Percentiles rank a stretch among this genome's conserved stretches.
Evolutionary conservation across 1,284 basidiomycete genomes (phyloP).

Genomic region (Sporisorium graminicola): DNA sequence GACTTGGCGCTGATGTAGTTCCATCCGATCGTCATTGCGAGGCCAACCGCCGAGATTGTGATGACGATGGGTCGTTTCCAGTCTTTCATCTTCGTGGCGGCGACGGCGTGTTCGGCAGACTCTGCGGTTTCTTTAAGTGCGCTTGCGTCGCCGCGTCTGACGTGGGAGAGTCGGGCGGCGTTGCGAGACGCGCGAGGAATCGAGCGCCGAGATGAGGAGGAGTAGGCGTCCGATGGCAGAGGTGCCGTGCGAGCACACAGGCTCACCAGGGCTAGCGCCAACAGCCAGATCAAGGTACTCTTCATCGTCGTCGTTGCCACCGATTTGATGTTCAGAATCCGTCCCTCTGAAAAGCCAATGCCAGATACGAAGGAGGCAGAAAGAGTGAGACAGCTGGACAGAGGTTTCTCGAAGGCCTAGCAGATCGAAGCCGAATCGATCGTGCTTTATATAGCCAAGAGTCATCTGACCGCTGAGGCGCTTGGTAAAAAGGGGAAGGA

Average conservation of each 20-base stretch:
- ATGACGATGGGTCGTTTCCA: constrained; percentile 38
- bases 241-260: constrained; percentile 21
- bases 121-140: not conserved
- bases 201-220: not conserved
- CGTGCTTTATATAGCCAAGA: constrained; percentile 1
- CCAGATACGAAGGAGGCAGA: too few species aligned
- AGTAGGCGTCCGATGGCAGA: constrained; percentile 3
- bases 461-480: not conserved
- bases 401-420: too few species aligned
- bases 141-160: not conserved
- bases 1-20: constrained; percentile 30
- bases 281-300: constrained; percentile 6
- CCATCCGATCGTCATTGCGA: constrained; percentile 29
- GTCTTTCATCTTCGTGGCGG: constrained; percentile 2
- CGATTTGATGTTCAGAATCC: not conserved
- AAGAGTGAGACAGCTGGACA: too few species aligned
- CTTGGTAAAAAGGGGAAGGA: not conserved
- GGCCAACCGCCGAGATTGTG: constrained; percentile 9
- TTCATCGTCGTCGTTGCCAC: constrained; percentile 15
- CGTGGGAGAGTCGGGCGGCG: not conserved
- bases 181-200: not conserved
- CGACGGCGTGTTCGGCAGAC: not conserved
- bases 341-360: too few species aligned
- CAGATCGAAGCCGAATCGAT: not conserved
- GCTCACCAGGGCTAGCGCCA: constrained; percentile 10